phyloP scores from a whole-genome alignment of 257 asterid species.

The Echium plantagineum region DNA sequence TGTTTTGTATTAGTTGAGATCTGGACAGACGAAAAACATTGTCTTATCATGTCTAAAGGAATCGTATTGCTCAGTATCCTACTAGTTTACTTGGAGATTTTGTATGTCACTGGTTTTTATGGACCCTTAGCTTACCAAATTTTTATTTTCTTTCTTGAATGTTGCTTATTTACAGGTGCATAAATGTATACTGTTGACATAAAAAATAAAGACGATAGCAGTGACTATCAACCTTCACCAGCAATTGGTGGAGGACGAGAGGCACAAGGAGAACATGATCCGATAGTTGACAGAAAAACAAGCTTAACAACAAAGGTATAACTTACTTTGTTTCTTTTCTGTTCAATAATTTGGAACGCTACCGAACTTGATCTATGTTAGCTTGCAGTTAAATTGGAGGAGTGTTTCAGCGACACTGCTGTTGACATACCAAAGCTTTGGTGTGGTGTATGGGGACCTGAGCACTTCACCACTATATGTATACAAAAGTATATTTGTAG shows the following conservation, averaged over 20 bases:
- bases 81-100: not conserved
- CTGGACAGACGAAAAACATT: not conserved
- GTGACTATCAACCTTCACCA: conserved; percentile 20
- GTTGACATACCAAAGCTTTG: conserved; percentile 88
- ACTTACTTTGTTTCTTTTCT: not conserved
- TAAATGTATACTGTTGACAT: conserved; percentile 44
- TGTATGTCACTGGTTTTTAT: too few relatives aligned
- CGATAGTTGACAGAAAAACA: conserved; percentile 15
- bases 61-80: not conserved
- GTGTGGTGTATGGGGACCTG: conserved; percentile 95
- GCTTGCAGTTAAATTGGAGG: conserved; percentile 49
- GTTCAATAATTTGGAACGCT: not conserved
- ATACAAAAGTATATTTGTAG: conserved; percentile 54
- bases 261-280: conserved; percentile 21
- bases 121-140: too few relatives aligned
- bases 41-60: not conserved
- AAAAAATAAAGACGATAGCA: conserved; percentile 32
- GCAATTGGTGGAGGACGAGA: conserved; percentile 29
- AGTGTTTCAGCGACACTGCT: conserved; percentile 40
- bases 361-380: conserved; percentile 14
- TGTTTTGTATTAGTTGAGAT: not conserved
- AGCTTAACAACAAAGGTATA: conserved; percentile 36
- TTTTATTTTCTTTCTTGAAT: too few relatives aligned
- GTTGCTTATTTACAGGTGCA: conserved; percentile 18
- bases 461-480: conserved; percentile 96